Percentiles rank a stretch among this genome's conserved stretches.
Evolutionary conservation across 768 basidiomycete genomes (phyloP).

Genomic region (Hortiboletus campestris): DNA sequence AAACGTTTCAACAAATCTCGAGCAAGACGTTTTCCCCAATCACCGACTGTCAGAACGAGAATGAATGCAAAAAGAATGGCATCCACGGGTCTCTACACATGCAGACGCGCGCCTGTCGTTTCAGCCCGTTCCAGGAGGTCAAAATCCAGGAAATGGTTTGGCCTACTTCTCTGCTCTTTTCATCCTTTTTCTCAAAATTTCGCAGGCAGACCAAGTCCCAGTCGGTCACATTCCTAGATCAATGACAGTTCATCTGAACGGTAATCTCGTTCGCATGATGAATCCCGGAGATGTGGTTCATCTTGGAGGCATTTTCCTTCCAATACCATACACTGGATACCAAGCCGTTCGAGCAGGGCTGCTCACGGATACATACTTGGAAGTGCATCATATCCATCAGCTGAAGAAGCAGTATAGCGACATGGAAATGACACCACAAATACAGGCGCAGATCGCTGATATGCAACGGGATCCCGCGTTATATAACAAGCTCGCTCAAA

Average conservation of each 20-base stretch:
- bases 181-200: conserved; percentile 9
- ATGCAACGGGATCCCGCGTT: conserved; percentile 74
- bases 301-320: conserved; percentile 95
- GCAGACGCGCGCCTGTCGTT: conserved; percentile 97
- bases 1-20: conserved; percentile 97
- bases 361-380: conserved; percentile 95
- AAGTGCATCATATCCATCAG: conserved; percentile 86
- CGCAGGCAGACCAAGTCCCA: conserved; percentile 95
- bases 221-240: conserved; percentile 98
- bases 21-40: conserved; percentile 90
- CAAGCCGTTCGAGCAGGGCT: conserved; percentile 96
- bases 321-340: conserved; percentile 96
- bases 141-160: conserved; percentile 98
- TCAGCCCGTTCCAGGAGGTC: conserved; percentile 97
- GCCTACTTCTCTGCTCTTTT: neutral
- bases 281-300: conserved; percentile 96
- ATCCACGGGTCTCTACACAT: conserved; percentile 91
- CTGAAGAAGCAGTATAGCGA: conserved; percentile 97
- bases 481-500: conserved; percentile 85
- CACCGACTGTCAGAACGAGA: conserved; percentile 80
- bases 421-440: conserved; percentile 89
- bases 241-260: conserved; percentile 95
- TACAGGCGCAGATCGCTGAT: conserved; percentile 63
- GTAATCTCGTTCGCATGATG: conserved; percentile 84
- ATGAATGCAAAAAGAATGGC: conserved; percentile 82